Evolutionary conservation across 2,329 filamentous ascomycete genomes (phyloP).

Genomic region (Cordyceps pruinosa): DNA sequence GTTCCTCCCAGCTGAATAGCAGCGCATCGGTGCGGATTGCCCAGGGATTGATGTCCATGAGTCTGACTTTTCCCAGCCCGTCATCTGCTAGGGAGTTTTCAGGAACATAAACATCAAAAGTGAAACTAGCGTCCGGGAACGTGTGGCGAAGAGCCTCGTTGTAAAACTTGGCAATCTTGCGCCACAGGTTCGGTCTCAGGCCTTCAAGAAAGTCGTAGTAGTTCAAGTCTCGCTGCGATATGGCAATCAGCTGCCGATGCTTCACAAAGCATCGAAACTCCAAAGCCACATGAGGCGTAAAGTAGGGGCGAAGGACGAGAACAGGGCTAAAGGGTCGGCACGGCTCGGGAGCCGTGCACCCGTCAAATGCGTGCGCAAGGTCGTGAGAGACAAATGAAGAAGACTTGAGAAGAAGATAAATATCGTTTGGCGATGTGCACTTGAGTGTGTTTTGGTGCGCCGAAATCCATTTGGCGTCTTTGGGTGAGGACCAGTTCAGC

Average conservation of each 20-base stretch:
- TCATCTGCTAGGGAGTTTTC: slow-evolving; percentile 47
- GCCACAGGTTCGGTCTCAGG: slow-evolving; percentile 58
- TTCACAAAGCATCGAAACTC: slow-evolving; percentile 97
- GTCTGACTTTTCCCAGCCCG: slow-evolving; percentile 66
- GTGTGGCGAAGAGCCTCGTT: slow-evolving; percentile 62
- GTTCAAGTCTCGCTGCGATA: slow-evolving; percentile 85
- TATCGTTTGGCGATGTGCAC: slow-evolving; percentile 79
- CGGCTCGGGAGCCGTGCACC: slow-evolving; percentile 38
- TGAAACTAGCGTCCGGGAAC: slow-evolving; percentile 78
- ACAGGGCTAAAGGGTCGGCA: slow-evolving; percentile 58
- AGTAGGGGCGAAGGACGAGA: slow-evolving; percentile 80
- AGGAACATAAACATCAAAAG: slow-evolving; percentile 90
- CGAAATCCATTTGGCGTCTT: slow-evolving; percentile 91
- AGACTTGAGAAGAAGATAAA: slow-evolving; percentile 89
- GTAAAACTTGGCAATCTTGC: slow-evolving; percentile 72
- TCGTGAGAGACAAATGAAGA: slow-evolving; percentile 94
- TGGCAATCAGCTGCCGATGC: slow-evolving; percentile 67
- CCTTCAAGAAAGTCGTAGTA: slow-evolving; percentile 72
- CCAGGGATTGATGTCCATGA: slow-evolving; percentile 96
- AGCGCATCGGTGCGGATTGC: slow-evolving; percentile 81
- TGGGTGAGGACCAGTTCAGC: slow-evolving; percentile 94
- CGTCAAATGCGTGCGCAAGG: slow-evolving; percentile 86
- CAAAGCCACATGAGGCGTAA: slow-evolving; percentile 80
- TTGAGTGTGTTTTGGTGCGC: slow-evolving; percentile 81
- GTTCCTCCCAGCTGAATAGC: slow-evolving; percentile 83